Conservation (phyloP, 2,329 filamentous ascomycete species). For the Pestalotiopsis fici region DNA sequence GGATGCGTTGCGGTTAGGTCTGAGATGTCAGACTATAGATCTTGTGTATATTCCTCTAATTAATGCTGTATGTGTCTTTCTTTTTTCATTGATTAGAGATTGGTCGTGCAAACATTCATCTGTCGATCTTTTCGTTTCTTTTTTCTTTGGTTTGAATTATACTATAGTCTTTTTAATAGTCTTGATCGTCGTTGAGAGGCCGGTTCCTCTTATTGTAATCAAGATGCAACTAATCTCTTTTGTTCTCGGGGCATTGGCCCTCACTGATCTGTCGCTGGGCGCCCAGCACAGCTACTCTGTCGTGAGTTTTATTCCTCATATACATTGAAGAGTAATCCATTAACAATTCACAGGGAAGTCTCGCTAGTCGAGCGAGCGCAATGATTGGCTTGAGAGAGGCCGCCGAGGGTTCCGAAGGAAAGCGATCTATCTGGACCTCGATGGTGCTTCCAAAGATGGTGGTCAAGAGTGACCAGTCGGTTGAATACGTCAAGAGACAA, state of each 20-base stretch:
- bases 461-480: background rate
- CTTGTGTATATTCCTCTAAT: background rate
- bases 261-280: slow-evolving; percentile 6
- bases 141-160: background rate
- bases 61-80: background rate
- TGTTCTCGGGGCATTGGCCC: slow-evolving; percentile 10
- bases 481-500: slow-evolving; percentile 1
- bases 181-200: background rate
- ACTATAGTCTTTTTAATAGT: background rate
- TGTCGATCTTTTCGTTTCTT: background rate
- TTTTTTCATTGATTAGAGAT: background rate
- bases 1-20: background rate
- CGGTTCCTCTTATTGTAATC: slow-evolving; percentile 7
- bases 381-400: slow-evolving; percentile 1
- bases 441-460: background rate
- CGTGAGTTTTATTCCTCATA: background rate
- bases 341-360: slow-evolving; percentile 11
- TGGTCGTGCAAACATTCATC: background rate
- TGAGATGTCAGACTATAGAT: background rate
- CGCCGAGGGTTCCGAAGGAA: background rate
- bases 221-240: slow-evolving; percentile 14
- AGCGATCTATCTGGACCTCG: background rate
- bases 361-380: slow-evolving; percentile 14
- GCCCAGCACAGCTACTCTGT: background rate
- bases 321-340: background rate